Evolutionary conservation across 768 basidiomycete species (phyloP).

Genomic region (Suillus subaureus): DNA sequence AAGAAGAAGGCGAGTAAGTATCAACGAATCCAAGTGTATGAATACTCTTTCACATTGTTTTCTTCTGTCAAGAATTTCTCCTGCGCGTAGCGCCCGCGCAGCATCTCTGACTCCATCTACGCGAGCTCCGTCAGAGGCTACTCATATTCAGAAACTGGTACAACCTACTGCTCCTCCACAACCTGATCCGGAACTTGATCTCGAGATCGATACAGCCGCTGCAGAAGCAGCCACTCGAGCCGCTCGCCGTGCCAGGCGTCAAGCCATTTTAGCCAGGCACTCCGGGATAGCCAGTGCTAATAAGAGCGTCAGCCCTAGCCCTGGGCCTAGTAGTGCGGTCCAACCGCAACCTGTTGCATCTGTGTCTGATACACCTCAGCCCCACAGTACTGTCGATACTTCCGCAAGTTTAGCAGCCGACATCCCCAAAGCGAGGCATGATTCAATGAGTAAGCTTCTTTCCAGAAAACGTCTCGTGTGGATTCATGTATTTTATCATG

Average conservation of each 20-base stretch:
- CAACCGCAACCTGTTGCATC: conserved; percentile 59
- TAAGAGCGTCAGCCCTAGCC: conserved; percentile 54
- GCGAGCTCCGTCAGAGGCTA: conserved; percentile 19
- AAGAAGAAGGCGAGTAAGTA: conserved; percentile 95
- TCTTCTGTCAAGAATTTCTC: conserved; percentile 59
- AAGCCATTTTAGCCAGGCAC: conserved; percentile 82
- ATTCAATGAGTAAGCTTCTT: conserved; percentile 24
- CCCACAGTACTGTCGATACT: conserved; percentile 45
- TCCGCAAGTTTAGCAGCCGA: conserved; percentile 25
- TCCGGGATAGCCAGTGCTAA: conserved; percentile 45
- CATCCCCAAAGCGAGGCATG: conserved; percentile 18
- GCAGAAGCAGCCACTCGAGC: conserved; percentile 65
- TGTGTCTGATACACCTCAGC: conserved; percentile 67
- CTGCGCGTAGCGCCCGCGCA: conserved; percentile 40
- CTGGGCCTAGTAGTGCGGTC: conserved; percentile 73
- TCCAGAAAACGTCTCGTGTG: background rate
- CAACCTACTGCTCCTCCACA: conserved; percentile 25
- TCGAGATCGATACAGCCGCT: conserved; percentile 54
- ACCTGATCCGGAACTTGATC: conserved; percentile 46
- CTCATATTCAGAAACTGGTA: conserved; percentile 14
- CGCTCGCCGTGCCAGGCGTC: conserved; percentile 68
- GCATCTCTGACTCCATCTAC: conserved; percentile 29
- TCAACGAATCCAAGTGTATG: conserved; percentile 1
- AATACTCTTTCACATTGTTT: conserved; percentile 14
- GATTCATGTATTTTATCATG: conserved; percentile 9